Evolutionary conservation across 371 early-diverging fungal genomes (phyloP).

Genomic region (Mycotypha africana): DNA sequence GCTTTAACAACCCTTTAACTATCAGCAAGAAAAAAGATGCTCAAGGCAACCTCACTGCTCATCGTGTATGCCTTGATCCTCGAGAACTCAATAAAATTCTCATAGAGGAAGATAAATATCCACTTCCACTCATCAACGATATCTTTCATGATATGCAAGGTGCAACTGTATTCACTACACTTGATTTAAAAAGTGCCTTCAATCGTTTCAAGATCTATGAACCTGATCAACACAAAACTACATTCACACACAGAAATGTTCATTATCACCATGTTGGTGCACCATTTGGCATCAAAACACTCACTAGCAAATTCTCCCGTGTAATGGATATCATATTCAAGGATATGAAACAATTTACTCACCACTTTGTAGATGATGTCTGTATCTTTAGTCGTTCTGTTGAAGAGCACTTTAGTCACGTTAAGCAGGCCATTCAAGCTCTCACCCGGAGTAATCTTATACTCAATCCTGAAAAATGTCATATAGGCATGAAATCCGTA

Average conservation of each 20-base stretch:
- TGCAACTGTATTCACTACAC: background rate
- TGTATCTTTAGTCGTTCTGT: background rate
- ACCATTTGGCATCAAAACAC: slow-evolving; percentile 6
- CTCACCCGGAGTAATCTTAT: slow-evolving; percentile 8
- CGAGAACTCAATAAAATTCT: slow-evolving; percentile 2
- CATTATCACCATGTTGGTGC: slow-evolving; percentile 7
- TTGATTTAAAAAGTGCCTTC: slow-evolving; percentile 7
- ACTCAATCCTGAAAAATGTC: slow-evolving; percentile 16
- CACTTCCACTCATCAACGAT: slow-evolving; percentile 6
- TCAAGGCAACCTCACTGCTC: slow-evolving; percentile 3
- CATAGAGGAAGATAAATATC: background rate
- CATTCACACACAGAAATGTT: slow-evolving; percentile 4
- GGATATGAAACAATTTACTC: slow-evolving; percentile 4
- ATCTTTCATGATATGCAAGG: slow-evolving; percentile 1
- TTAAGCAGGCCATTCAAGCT: slow-evolving; percentile 1
- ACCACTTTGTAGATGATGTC: slow-evolving; percentile 13
- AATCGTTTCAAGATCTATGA: slow-evolving; percentile 1
- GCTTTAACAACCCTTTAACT: slow-evolving; percentile 8
- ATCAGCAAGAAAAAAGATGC: slow-evolving; percentile 5
- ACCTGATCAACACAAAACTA: slow-evolving; percentile 2
- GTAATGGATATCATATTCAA: slow-evolving; percentile 3
- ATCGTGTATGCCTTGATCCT: slow-evolving; percentile 2
- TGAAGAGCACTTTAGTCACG: slow-evolving; percentile 7
- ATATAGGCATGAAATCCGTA: slow-evolving; percentile 1
- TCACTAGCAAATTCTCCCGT: slow-evolving; percentile 2